Percentiles rank a stretch among this genome's conserved stretches.
Conservation (phyloP, 768 basidiomycete genomes). For the Suillus fuscotomentosus region DNA sequence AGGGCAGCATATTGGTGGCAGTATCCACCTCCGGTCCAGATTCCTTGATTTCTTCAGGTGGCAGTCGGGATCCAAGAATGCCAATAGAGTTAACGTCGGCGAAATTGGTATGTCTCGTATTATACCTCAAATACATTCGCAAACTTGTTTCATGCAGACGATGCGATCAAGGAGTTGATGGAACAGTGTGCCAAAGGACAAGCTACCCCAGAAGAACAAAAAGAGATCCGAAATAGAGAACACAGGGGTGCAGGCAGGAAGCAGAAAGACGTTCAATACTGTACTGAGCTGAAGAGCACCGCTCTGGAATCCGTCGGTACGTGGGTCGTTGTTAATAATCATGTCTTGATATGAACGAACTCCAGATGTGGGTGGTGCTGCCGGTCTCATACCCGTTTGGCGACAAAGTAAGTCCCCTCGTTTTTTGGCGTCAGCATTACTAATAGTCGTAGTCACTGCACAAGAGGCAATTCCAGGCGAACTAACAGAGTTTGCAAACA, state of each 20-base stretch:
- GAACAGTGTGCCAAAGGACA: neutral
- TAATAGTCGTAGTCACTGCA: neutral
- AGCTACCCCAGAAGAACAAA: neutral
- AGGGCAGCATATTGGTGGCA: neutral
- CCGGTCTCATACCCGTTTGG: neutral
- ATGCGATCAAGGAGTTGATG: neutral
- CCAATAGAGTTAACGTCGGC: neutral
- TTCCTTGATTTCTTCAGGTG: neutral
- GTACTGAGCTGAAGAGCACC: slow-evolving; percentile 3
- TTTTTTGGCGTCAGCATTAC: neutral
- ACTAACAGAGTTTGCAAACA: slow-evolving; percentile 5
- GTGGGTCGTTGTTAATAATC: neutral
- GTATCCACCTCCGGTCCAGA: neutral
- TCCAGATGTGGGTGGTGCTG: neutral
- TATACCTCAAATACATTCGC: neutral
- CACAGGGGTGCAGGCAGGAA: slow-evolving; percentile 11
- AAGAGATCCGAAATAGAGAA: slow-evolving; percentile 5
- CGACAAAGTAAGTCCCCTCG: neutral
- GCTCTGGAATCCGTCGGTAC: slow-evolving; percentile 6
- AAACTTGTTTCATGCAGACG: neutral
- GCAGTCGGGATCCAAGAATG: neutral
- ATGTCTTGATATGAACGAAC: neutral
- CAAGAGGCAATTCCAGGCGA: neutral
- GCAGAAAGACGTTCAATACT: slow-evolving; percentile 13
- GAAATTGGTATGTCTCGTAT: neutral